A percentile compares a stretch with the other conserved stretches of the same genome.
Conservation (phyloP, 352 stramenopile genomes). For the Thalassiosira hispida region DNA sequence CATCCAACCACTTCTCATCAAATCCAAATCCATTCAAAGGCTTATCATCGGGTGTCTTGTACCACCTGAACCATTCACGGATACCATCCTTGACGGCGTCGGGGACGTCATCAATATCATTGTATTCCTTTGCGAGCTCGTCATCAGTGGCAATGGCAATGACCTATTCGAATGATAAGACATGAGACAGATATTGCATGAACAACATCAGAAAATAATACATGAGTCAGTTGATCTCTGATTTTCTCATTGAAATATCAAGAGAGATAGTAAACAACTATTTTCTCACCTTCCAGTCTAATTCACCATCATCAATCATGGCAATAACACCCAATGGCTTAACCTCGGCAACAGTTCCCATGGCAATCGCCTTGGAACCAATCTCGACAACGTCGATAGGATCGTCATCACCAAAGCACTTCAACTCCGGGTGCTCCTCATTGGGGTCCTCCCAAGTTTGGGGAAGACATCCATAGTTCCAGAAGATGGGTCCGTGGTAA, state of each 20-base stretch:
- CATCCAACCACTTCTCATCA: slow-evolving; percentile 90
- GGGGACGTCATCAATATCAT: slow-evolving; percentile 95
- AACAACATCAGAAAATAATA: neutral
- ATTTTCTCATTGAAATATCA: neutral
- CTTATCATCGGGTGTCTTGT: slow-evolving; percentile 99
- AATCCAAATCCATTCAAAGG: slow-evolving; percentile 98
- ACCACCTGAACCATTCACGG: slow-evolving; percentile 98
- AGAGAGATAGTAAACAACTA: neutral
- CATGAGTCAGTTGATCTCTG: neutral
- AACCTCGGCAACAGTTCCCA: slow-evolving; percentile 94
- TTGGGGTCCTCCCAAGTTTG: slow-evolving; percentile 99
- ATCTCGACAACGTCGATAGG: slow-evolving; percentile 99
- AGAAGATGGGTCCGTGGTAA: slow-evolving; percentile 91
- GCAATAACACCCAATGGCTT: slow-evolving; percentile 97
- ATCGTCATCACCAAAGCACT: slow-evolving; percentile 96
- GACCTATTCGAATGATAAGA: slow-evolving; percentile 67
- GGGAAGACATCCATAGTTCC: slow-evolving; percentile 98
- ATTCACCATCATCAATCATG: slow-evolving; percentile 99
- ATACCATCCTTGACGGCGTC: slow-evolving; percentile 93
- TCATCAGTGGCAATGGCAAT: slow-evolving; percentile 96
- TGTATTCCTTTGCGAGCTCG: slow-evolving; percentile 92
- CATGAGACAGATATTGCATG: neutral
- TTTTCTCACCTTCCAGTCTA: slow-evolving; percentile 94
- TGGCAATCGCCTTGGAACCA: slow-evolving; percentile 88
- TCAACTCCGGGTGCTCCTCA: slow-evolving; percentile 92